Conservation (phyloP, 2,329 filamentous ascomycete genomes). For the Fusarium nelsonii region DNA sequence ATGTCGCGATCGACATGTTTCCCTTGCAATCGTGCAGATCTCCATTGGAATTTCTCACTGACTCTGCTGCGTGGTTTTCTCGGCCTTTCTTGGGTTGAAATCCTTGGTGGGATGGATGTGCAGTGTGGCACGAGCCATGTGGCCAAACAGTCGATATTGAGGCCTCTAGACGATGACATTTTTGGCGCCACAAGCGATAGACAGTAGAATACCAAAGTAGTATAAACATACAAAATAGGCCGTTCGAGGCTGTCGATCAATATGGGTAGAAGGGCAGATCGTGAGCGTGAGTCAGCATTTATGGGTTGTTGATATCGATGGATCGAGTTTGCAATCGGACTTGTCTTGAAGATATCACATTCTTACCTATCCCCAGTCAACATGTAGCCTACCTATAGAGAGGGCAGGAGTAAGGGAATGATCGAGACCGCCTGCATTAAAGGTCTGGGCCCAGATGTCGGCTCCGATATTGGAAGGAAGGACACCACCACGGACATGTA, state of each 20-base stretch:
- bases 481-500: conserved; percentile 2
- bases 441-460: conserved; percentile 23
- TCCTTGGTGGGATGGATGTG: conserved; percentile 14
- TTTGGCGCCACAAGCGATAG: conserved; percentile 18
- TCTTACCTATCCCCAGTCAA: not conserved
- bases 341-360: conserved; percentile 5
- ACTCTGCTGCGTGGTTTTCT: conserved; percentile 1
- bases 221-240: conserved; percentile 3
- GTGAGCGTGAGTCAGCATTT: conserved; percentile 11
- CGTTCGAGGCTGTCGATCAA: conserved; percentile 40
- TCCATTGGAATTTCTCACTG: conserved; percentile 1
- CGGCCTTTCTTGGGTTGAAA: conserved; percentile 31
- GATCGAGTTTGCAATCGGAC: conserved; percentile 1
- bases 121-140: conserved; percentile 41
- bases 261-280: not conserved
- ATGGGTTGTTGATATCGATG: conserved; percentile 10
- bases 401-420: not conserved
- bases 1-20: conserved; percentile 20
- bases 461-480: conserved; percentile 20
- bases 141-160: conserved; percentile 27
- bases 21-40: conserved; percentile 18
- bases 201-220: not conserved
- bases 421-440: conserved; percentile 17
- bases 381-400: too few species aligned
- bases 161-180: conserved; percentile 17